These are phyloP conservation scores for Hypoxylon fragiforme DNA, from an alignment of 495 filamentous ascomycete species.

Conservation along the genomic window DNA sequence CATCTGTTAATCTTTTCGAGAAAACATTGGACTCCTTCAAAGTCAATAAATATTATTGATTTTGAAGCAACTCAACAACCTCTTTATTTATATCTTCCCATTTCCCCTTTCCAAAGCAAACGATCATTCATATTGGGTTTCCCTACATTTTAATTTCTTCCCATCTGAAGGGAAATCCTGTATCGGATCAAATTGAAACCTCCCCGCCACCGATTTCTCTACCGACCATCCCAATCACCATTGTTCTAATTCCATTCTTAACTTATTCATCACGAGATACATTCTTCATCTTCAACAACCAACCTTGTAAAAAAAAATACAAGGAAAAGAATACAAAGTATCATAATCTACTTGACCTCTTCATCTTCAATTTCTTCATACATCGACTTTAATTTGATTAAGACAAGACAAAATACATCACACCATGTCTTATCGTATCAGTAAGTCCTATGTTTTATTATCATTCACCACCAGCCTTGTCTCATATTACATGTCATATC, in stretches of 20 bases:
- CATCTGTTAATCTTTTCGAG: too few relatives aligned
- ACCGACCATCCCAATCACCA: not conserved
- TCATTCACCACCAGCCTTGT: conserved; percentile 1
- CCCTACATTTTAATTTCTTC: too few relatives aligned
- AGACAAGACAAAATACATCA: not conserved
- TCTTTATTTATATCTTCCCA: too few relatives aligned
- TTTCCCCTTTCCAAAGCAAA: too few relatives aligned
- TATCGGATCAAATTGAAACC: not conserved
- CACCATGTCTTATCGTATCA: conserved; percentile 43
- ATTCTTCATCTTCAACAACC: not conserved
- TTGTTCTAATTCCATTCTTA: not conserved
- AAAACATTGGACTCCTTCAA: too few relatives aligned
- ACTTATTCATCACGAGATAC: not conserved
- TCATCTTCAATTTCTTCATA: too few relatives aligned
- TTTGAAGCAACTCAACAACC: too few relatives aligned
- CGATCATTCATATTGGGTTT: too few relatives aligned
- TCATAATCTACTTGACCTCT: not conserved
- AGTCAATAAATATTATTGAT: too few relatives aligned
- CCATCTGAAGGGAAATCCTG: not conserved
- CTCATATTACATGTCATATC: not conserved
- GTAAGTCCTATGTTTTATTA: conserved; percentile 29
- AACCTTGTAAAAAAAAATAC: too few relatives aligned
- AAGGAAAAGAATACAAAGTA: too few relatives aligned
- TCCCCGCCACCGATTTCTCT: not conserved
- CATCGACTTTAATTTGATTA: too few relatives aligned